Base-by-base conservation (phyloP, 1,284 basidiomycete species). In the Ustilago esculenta region DNA sequence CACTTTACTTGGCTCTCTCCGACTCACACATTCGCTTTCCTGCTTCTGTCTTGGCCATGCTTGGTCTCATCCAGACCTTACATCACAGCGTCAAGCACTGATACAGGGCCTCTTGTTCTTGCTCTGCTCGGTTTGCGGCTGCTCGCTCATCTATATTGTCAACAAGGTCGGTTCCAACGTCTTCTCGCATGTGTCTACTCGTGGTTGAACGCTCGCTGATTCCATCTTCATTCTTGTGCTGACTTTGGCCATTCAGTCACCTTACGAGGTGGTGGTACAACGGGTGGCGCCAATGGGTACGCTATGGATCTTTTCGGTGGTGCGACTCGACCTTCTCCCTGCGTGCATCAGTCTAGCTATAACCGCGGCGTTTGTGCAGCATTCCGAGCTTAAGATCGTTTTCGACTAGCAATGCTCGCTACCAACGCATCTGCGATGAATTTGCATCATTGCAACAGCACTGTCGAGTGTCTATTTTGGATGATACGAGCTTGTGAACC, bases 221-320 rank as follows among this genome's bases (percentile, higher is more conserved):
- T n/a, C n/a, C n/a, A n/a, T n/a, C n/a, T n/a, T n/a, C n/a, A n/a
- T n/a, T n/a, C n/a, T n/a, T n/a, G n/a, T n/a, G n/a, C n/a, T n/a
- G n/a, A n/a, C n/a, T n/a, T n/a, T n/a, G n/a, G 23, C 40, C 43
- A 10, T 39, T 42, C 66, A 74, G 67, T 77, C 73, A 5, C 42
- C 73, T 2, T 82, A 77, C 57, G 58, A 73, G 15, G 45, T 69
- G 23, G 75, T 81, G 8, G 72, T 82, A 32, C 75, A 77, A n/a
- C 76, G 73, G 17, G 74, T 76, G 9, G 80, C 82, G 1, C 75
- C 81, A 10, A 69, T 83, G 0, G 82, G 82, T 32, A 79, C 81
- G 2, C 70, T 83, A 17, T 83, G 82, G 82, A 72, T 83, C 37
- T 81, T 78, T 42, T 48, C 75, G 10, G 72, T 82, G 8, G 80